These are phyloP conservation scores for Trebouxia sp. DNA, from an alignment of 139 green algal genomes.

Conservation along the genomic window DNA sequence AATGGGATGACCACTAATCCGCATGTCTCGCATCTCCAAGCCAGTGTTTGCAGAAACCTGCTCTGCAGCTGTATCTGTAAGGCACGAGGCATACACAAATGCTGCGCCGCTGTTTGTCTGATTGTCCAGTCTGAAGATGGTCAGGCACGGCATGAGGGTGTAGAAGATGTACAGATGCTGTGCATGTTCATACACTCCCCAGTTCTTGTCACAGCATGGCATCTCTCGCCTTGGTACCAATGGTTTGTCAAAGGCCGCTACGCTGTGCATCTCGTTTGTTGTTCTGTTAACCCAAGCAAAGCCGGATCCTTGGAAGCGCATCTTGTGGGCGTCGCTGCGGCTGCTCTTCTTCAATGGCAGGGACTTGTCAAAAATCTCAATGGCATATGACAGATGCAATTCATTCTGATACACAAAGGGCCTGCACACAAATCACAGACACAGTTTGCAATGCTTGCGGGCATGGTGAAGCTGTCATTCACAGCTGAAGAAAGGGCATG, in stretches of 20 bases:
- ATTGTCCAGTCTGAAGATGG: not conserved
- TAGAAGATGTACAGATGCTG: conserved; percentile 19
- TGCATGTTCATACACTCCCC: not conserved
- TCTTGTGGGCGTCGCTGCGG: not conserved
- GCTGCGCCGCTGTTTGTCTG: not conserved
- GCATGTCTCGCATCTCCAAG: not conserved
- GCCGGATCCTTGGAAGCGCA: conserved; percentile 8
- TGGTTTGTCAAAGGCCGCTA: not conserved
- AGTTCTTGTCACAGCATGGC: conserved; percentile 23
- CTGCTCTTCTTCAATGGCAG: not conserved
- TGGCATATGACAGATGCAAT: conserved; percentile 1
- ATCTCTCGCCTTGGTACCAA: not conserved
- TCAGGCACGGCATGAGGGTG: not conserved
- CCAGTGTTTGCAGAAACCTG: not conserved
- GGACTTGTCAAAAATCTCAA: conserved; percentile 10
- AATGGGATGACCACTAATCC: conserved; percentile 5
- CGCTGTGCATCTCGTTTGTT: not conserved
- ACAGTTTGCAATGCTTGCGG: not conserved
- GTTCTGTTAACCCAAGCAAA: not conserved
- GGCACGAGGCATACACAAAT: conserved; percentile 3
- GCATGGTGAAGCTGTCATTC: not conserved
- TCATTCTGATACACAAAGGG: not conserved
- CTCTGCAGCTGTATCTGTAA: not conserved
- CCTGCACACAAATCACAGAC: not conserved
- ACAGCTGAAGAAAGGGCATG: not conserved